phyloP scores from a whole-genome alignment of 352 stramenopile species.

The Phytopythium chamaehyphon region DNA sequence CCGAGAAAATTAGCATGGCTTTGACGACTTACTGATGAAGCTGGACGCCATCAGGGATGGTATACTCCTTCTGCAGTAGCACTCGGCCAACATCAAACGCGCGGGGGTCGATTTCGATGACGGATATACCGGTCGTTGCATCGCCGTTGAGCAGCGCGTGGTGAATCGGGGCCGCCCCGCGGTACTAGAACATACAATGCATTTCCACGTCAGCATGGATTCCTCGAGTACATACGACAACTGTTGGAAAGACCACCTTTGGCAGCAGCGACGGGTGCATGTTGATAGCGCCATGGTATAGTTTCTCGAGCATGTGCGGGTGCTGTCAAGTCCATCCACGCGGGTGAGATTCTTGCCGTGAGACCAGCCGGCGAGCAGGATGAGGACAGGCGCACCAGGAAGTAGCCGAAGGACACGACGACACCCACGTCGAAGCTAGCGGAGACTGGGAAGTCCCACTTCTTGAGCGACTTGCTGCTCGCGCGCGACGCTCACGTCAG shows the following conservation, averaged over 20 bases:
- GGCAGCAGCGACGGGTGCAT: slow-evolving; percentile 87
- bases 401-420: slow-evolving; percentile 89
- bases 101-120: slow-evolving; percentile 84
- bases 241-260: slow-evolving; percentile 29
- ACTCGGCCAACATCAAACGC: slow-evolving; percentile 83
- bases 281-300: slow-evolving; percentile 78
- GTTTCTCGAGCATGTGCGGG: slow-evolving; percentile 61
- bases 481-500: no score
- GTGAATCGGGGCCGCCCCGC: slow-evolving; percentile 81
- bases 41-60: slow-evolving; percentile 49
- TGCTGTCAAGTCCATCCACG: slow-evolving; percentile 31
- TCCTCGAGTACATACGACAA: background rate
- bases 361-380: background rate
- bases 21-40: slow-evolving; percentile 28
- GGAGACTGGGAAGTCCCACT: slow-evolving; percentile 50
- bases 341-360: slow-evolving; percentile 1
- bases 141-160: slow-evolving; percentile 83
- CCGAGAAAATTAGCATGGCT: background rate
- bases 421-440: slow-evolving; percentile 74
- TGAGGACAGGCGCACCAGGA: slow-evolving; percentile 32
- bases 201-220: background rate
- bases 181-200: slow-evolving; percentile 37
- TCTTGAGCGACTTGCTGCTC: slow-evolving; percentile 72
- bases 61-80: slow-evolving; percentile 43
- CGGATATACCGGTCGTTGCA: slow-evolving; percentile 63